Evolutionary conservation across 1,284 basidiomycete species (phyloP).

Genomic region (Earliella scabrosa): DNA sequence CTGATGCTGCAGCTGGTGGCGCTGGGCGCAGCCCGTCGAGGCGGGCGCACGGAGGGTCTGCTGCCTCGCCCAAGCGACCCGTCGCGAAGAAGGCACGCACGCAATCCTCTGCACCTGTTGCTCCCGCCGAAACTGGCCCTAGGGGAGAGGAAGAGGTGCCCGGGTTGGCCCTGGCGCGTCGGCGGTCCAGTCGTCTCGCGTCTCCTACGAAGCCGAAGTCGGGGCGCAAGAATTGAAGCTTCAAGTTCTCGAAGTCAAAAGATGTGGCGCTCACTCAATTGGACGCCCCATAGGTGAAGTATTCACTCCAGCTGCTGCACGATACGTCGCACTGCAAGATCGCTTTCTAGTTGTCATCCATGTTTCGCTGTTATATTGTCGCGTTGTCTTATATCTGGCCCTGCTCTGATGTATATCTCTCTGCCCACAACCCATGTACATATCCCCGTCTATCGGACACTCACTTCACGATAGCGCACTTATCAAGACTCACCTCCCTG

Average conservation of each 20-base stretch:
- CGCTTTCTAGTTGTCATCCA: background rate
- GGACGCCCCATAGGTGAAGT: too few relatives aligned
- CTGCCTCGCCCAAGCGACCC: background rate
- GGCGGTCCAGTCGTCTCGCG: constrained; percentile 3
- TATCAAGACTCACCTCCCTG: too few relatives aligned
- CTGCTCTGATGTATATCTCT: too few relatives aligned
- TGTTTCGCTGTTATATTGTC: background rate
- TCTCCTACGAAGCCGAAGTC: background rate
- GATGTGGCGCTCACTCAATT: too few relatives aligned
- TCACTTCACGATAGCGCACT: too few relatives aligned
- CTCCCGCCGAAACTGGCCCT: background rate
- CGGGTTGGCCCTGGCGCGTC: background rate
- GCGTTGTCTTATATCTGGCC: too few relatives aligned
- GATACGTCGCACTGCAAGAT: background rate
- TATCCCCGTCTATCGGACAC: too few relatives aligned
- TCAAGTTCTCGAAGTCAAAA: too few relatives aligned
- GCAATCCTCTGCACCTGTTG: background rate
- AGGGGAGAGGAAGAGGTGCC: background rate
- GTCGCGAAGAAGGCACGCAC: background rate
- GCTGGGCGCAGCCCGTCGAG: background rate
- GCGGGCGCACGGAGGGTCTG: background rate
- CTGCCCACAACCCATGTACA: too few relatives aligned
- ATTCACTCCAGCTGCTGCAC: background rate
- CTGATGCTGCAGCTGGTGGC: background rate
- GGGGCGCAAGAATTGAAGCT: constrained; percentile 2